Conservation (phyloP, 2,329 filamentous ascomycete genomes). For the Botrytis deweyae region DNA sequence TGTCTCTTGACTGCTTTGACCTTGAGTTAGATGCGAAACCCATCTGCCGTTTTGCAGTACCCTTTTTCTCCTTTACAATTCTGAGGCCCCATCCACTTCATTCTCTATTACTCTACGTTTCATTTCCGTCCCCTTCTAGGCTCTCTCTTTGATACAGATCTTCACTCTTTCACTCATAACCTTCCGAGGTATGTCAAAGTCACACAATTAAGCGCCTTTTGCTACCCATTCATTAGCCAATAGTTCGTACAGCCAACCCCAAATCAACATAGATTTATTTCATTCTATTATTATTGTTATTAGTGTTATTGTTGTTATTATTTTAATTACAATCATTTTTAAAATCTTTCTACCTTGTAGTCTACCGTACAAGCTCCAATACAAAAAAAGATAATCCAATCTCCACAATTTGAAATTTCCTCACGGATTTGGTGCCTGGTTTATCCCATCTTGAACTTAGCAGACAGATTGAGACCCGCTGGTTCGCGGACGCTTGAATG, state of each 20-base stretch:
- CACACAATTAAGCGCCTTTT: not conserved
- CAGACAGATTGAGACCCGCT: constrained; percentile 2
- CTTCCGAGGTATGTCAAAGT: not conserved
- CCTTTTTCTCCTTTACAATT: not conserved
- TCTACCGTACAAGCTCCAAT: constrained; percentile 7
- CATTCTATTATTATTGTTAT: not conserved
- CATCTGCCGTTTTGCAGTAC: not conserved
- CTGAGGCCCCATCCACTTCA: not conserved
- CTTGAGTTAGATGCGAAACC: not conserved
- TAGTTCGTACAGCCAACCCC: not conserved
- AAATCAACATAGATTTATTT: not conserved
- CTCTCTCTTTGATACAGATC: constrained; percentile 1
- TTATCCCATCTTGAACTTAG: constrained; percentile 7
- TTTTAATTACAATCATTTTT: not conserved
- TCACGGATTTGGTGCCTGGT: not conserved
- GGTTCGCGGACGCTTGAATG: not conserved
- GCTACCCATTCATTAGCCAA: not conserved
- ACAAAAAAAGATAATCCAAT: not conserved
- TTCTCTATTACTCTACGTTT: not conserved
- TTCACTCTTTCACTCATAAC: not conserved
- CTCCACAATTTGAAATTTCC: constrained; percentile 14
- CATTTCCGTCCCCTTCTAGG: not conserved
- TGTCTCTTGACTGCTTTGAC: not conserved
- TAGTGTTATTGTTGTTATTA: not conserved
- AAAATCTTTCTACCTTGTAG: not conserved